A percentile compares a stretch with the other conserved stretches of the same genome.
These are phyloP conservation scores for Monosporozyma unispora DNA, from an alignment of 805 yeast genomes.

Conservation along the genomic window DNA sequence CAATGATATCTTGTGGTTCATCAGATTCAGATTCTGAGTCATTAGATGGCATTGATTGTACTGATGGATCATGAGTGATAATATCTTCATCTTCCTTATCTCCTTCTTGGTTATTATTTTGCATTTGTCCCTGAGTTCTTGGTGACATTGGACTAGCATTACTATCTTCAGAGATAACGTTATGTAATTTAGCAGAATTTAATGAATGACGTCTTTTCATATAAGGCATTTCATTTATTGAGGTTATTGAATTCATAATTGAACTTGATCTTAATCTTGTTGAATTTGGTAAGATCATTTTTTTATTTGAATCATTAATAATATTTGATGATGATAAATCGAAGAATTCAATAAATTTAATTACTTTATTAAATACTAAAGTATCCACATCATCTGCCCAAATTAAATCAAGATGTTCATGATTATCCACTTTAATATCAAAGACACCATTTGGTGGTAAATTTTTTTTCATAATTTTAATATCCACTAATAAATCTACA, in stretches of 20 bases:
- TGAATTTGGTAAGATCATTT: neutral
- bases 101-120: no score
- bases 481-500: conserved; percentile 77
- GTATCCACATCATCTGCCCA: conserved; percentile 70
- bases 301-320: neutral
- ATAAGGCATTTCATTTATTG: neutral
- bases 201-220: neutral
- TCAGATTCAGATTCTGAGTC: neutral
- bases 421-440: conserved; percentile 50
- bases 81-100: neutral
- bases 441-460: conserved; percentile 47
- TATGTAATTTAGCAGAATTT: neutral
- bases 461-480: conserved; percentile 59
- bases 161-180: neutral
- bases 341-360: conserved; percentile 30
- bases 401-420: conserved; percentile 83
- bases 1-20: neutral
- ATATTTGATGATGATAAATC: conserved; percentile 4
- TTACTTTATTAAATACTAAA: conserved; percentile 36
- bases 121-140: neutral
- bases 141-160: neutral
- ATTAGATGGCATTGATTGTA: no score
- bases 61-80: no score
- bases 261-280: neutral
- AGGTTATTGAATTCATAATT: neutral